phyloP scores from a whole-genome alignment of 2,329 filamentous ascomycete species.

The Cercospora janseana region DNA sequence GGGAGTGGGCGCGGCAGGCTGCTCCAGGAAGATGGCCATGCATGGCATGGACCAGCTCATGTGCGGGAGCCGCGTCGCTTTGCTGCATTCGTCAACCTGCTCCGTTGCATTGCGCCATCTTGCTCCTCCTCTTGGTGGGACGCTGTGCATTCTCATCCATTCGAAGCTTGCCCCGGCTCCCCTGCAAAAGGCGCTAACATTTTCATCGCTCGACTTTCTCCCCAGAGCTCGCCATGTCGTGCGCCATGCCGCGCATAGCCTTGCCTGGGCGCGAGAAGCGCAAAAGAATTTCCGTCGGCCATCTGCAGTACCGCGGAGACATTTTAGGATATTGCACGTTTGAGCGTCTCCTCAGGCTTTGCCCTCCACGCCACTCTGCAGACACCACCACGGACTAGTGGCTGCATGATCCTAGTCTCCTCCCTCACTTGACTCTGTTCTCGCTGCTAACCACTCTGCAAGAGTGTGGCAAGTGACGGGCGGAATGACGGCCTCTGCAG shows the following conservation, averaged over 20 bases:
- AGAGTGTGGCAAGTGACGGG: too few species aligned
- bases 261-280: constrained; percentile 15
- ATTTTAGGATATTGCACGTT: not conserved
- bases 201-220: not conserved
- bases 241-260: constrained; percentile 10
- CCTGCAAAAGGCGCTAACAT: constrained; percentile 8
- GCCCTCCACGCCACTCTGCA: not conserved
- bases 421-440: too few species aligned
- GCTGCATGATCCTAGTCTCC: too few species aligned
- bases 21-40: too few species aligned
- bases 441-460: too few species aligned
- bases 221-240: constrained; percentile 11
- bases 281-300: constrained; percentile 14
- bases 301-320: not conserved
- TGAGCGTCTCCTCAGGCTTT: not conserved
- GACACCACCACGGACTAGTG: too few species aligned
- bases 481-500: too few species aligned
- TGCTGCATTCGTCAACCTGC: not conserved
- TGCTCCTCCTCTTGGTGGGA: constrained; percentile 6
- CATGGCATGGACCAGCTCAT: not conserved
- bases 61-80: not conserved
- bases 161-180: constrained; percentile 14
- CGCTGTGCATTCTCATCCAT: not conserved
- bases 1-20: too few species aligned
- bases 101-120: constrained; percentile 13